phyloP scores from a whole-genome alignment of 2,329 filamentous ascomycete genomes.

The Rhinocladiella mackenziei region DNA sequence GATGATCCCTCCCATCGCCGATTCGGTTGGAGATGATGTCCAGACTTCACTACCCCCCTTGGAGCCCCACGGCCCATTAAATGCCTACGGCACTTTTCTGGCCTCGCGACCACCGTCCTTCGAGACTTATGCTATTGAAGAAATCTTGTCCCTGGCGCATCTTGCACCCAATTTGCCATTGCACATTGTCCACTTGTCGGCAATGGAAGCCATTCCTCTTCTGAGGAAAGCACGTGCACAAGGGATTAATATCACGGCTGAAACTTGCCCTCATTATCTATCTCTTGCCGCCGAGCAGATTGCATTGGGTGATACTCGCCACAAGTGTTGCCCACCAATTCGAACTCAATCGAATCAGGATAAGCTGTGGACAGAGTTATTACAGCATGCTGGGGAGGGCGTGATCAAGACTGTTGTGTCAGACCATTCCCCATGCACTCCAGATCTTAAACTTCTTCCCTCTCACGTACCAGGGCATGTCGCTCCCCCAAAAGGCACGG shows the following conservation, averaged over 20 bases:
- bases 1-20: slow-evolving; percentile 85
- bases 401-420: slow-evolving; percentile 90
- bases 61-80: slow-evolving; percentile 66
- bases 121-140: slow-evolving; percentile 83
- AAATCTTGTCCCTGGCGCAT: slow-evolving; percentile 77
- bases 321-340: slow-evolving; percentile 95
- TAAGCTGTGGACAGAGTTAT: slow-evolving; percentile 78
- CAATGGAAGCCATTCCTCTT: slow-evolving; percentile 80
- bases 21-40: slow-evolving; percentile 73
- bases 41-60: slow-evolving; percentile 66
- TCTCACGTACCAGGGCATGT: slow-evolving; percentile 56
- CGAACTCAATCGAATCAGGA: slow-evolving; percentile 77
- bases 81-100: slow-evolving; percentile 83
- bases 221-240: slow-evolving; percentile 66
- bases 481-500: slow-evolving; percentile 30
- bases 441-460: slow-evolving; percentile 85
- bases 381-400: slow-evolving; percentile 57
- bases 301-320: slow-evolving; percentile 76
- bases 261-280: slow-evolving; percentile 95
- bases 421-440: slow-evolving; percentile 94
- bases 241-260: slow-evolving; percentile 83
- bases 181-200: slow-evolving; percentile 90
- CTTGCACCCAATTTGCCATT: slow-evolving; percentile 77
- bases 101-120: slow-evolving; percentile 83
- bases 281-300: slow-evolving; percentile 79